Evolutionary conservation across 208 protist species (phyloP).

Genomic region (Crithidia acanthocephali): DNA sequence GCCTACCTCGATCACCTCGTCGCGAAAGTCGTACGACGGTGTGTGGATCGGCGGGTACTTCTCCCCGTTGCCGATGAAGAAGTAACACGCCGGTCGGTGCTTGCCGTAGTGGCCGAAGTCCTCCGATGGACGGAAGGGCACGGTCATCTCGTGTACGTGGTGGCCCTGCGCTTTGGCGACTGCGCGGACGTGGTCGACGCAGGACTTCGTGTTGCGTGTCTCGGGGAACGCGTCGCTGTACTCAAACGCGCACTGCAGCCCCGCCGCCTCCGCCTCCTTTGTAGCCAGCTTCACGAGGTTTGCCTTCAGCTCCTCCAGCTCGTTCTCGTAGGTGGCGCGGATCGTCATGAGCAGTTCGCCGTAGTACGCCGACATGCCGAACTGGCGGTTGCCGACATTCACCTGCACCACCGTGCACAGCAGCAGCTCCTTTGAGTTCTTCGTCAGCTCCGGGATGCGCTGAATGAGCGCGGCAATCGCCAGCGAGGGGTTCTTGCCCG

Average conservation of each 20-base stretch:
- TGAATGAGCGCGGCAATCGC: slow-evolving; percentile 46
- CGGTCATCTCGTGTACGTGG: slow-evolving; percentile 34
- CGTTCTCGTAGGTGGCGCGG: slow-evolving; percentile 38
- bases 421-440: slow-evolving; percentile 40
- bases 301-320: slow-evolving; percentile 37
- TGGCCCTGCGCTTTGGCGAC: slow-evolving; percentile 33
- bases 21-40: slow-evolving; percentile 42
- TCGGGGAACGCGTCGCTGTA: slow-evolving; percentile 54
- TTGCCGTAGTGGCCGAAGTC: slow-evolving; percentile 56
- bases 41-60: slow-evolving; percentile 54
- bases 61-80: slow-evolving; percentile 48
- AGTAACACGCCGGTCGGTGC: slow-evolving; percentile 38
- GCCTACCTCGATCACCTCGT: slow-evolving; percentile 38
- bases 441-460: slow-evolving; percentile 38
- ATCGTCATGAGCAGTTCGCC: slow-evolving; percentile 53
- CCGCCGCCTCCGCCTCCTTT: slow-evolving; percentile 22
- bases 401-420: slow-evolving; percentile 55
- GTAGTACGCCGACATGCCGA: slow-evolving; percentile 50
- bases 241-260: slow-evolving; percentile 38
- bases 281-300: slow-evolving; percentile 29
- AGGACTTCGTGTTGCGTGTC: slow-evolving; percentile 43
- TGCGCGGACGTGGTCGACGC: slow-evolving; percentile 40
- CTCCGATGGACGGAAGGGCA: slow-evolving; percentile 37
- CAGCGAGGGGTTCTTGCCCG: slow-evolving; percentile 40
- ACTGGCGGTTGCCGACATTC: slow-evolving; percentile 50